These are phyloP conservation scores for Podaxis sp. DNA, from an alignment of 768 basidiomycete species.

Conservation along the genomic window DNA sequence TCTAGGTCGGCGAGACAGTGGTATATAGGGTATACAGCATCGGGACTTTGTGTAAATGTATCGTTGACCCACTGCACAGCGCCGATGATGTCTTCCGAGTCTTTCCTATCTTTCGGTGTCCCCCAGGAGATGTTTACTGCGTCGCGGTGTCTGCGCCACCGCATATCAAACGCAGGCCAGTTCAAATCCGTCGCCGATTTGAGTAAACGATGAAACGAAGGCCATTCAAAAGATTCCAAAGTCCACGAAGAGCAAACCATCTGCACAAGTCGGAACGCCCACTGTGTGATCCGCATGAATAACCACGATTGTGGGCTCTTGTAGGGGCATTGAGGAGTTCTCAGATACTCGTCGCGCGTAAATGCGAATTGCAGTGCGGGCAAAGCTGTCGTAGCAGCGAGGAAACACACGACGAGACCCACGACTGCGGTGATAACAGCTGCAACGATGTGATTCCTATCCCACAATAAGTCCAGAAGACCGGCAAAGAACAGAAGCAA, in stretches of 20 bases:
- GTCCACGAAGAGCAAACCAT: slow-evolving; percentile 17
- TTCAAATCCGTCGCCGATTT: slow-evolving; percentile 22
- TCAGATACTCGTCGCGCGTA: slow-evolving; percentile 20
- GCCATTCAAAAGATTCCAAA: slow-evolving; percentile 15
- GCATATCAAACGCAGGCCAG: slow-evolving; percentile 27
- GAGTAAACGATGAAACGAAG: slow-evolving; percentile 21
- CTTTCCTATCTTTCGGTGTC: slow-evolving; percentile 15
- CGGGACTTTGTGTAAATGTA: slow-evolving; percentile 24
- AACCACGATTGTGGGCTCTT: slow-evolving; percentile 31
- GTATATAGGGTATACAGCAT: slow-evolving; percentile 24
- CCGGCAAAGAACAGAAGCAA: slow-evolving; percentile 15
- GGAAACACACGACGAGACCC: slow-evolving; percentile 9
- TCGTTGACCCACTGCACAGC: slow-evolving; percentile 25
- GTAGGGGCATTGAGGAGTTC: slow-evolving; percentile 26
- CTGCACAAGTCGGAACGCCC: slow-evolving; percentile 16
- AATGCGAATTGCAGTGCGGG: slow-evolving; percentile 25
- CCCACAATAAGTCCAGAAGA: slow-evolving; percentile 14
- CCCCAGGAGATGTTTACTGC: slow-evolving; percentile 22
- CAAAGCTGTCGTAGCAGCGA: slow-evolving; percentile 19
- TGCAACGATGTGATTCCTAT: slow-evolving; percentile 10
- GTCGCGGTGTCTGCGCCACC: slow-evolving; percentile 25
- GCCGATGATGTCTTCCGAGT: slow-evolving; percentile 22
- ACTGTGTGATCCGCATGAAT: slow-evolving; percentile 20
- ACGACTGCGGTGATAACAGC: slow-evolving; percentile 5
- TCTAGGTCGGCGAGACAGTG: slow-evolving; percentile 21